Base-by-base conservation (phyloP, 2,329 filamentous ascomycete genomes). In the Cladophialophora psammophila region DNA sequence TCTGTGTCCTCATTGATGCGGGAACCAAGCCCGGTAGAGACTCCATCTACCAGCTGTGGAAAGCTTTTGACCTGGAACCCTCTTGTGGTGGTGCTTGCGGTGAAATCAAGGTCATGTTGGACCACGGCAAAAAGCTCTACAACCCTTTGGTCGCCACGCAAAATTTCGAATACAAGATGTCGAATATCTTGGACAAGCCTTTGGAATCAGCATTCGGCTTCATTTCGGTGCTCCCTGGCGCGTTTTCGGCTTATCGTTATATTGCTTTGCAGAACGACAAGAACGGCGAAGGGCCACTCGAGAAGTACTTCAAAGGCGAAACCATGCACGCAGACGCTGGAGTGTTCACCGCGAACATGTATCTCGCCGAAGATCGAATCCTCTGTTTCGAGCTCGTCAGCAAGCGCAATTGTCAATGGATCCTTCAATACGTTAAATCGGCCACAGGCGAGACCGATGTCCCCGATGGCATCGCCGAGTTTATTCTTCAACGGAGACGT, bases 141-240 rank as follows among this genome's bases (percentile, higher is more conserved):
- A 99, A 98, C 75, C 95, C 95, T 0, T 86, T 99, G 4, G 92
- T 99, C 26, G 95, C 95, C 1, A 94, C 94, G 0, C 95, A 99
- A 76, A 99, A 99, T 77, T 99, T 99, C 74, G 95, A 99, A 82
- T 99, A 99, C 86, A 99, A 99, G 86, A 97, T 99, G 91, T 97
- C 93, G 79, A 99, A 99, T 76, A 99, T 99, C 76, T 86, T 99
- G 53, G 95, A 99, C 79, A 99, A 99, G 82, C 95, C 95, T 1
- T 83, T 99, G 48, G 95, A 99, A 78, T 98, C 94, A 3, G 92
- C 94, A 0, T 99, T 99, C 78, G 95, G 95, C 55, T 99, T 98
- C 81, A 98, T 99, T 77, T 93, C 92, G 53, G 95, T 99, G 75
- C 84, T 99, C 76, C 95, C 95, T 0, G 95, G 95, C 83, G 95